Conservation (phyloP, 352 stramenopile species). For the Phytophthora colocasiae region DNA sequence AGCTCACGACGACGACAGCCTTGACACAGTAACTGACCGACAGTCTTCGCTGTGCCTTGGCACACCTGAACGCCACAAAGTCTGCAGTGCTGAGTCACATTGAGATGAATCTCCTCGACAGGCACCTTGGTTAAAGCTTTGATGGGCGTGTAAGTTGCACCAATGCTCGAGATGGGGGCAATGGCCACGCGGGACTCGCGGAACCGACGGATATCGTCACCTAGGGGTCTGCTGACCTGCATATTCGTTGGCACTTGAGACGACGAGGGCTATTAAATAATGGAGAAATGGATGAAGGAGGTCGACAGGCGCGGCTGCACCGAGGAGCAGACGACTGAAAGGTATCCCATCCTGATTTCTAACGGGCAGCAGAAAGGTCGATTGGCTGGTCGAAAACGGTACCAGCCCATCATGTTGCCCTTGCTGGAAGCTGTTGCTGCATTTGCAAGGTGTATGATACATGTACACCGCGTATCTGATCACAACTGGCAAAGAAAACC, state of each 20-base stretch:
- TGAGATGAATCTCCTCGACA: conserved; percentile 20
- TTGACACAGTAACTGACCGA: conserved; percentile 9
- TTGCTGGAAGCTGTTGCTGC: no score
- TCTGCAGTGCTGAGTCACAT: conserved; percentile 19
- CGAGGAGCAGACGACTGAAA: conserved; percentile 1
- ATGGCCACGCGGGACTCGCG: conserved; percentile 7
- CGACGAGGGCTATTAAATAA: not conserved
- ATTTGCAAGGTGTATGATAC: not conserved
- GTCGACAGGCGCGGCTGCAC: no score
- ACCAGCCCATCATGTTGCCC: no score
- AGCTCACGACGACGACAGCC: conserved; percentile 20
- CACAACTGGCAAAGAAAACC: no score
- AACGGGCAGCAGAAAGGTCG: not conserved
- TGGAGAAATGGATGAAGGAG: conserved; percentile 13
- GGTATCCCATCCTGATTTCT: not conserved
- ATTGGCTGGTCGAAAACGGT: not conserved
- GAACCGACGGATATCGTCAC: conserved; percentile 20
- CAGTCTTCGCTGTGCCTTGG: conserved; percentile 3
- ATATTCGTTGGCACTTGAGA: conserved; percentile 3
- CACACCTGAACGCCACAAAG: conserved; percentile 11
- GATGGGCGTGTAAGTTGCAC: not conserved
- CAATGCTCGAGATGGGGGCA: conserved; percentile 11
- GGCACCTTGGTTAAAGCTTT: conserved; percentile 4
- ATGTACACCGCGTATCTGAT: no score
- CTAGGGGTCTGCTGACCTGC: conserved; percentile 19